phyloP scores from a whole-genome alignment of 495 filamentous ascomycete species.

The Jackrogersella multiformis region DNA sequence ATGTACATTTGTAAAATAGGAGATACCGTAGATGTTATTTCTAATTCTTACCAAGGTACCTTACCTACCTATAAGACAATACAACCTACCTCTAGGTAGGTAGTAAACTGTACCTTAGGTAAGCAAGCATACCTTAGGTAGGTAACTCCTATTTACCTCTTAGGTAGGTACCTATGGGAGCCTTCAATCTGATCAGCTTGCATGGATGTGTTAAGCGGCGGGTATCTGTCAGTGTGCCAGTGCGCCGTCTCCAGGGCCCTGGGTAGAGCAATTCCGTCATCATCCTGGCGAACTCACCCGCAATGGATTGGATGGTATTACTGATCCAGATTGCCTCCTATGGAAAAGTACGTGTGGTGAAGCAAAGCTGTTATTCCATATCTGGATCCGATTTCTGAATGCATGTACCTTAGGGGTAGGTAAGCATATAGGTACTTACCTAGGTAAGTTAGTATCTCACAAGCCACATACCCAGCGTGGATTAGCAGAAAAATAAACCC shows the following conservation, averaged over 20 bases:
- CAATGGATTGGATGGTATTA: slow-evolving; percentile 15
- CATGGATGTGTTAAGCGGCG: slow-evolving; percentile 7
- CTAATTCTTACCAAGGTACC: neutral
- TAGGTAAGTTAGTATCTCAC: slow-evolving; percentile 22
- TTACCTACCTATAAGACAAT: no score
- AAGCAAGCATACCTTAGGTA: no score
- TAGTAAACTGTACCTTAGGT: no score
- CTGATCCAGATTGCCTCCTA: slow-evolving; percentile 21
- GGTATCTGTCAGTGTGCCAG: slow-evolving; percentile 26
- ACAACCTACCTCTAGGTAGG: no score
- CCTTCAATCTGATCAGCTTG: slow-evolving; percentile 4
- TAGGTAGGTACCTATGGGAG: no score
- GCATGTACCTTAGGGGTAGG: neutral
- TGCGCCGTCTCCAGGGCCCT: slow-evolving; percentile 30
- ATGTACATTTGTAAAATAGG: neutral
- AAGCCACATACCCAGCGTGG: slow-evolving; percentile 11
- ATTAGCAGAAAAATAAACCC: slow-evolving; percentile 7
- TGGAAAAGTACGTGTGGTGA: slow-evolving; percentile 11
- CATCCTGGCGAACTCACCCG: slow-evolving; percentile 35
- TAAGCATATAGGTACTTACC: neutral
- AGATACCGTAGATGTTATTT: neutral
- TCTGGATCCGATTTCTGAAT: slow-evolving; percentile 14
- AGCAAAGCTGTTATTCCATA: slow-evolving; percentile 18
- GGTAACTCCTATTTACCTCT: no score
- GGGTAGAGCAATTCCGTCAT: slow-evolving; percentile 41